Base-by-base conservation (phyloP, 768 basidiomycete genomes). In the Mycena leptocephala region DNA sequence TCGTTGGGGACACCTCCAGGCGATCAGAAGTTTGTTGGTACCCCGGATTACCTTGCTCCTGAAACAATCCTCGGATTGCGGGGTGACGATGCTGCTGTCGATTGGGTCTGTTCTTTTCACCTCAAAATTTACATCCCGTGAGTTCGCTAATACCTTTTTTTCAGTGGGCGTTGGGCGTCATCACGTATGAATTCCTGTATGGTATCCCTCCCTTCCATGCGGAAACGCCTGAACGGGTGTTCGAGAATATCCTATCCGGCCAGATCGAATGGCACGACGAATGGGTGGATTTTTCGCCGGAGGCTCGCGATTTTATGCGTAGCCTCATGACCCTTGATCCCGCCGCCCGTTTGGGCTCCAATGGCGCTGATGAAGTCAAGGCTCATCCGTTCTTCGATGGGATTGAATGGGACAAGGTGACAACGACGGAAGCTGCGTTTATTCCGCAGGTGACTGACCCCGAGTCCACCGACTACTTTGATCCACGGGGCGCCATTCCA, bases 391-490 rank as follows among this genome's bases (percentile, higher is more conserved):
- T 97, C 88, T 95, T 99, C 81, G 87, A 91, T 58, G 95, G 92
- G 39, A 95, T 99, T 77, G 95, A 99, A 76, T 99, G 98, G 98
- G 93, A 96, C 71, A 94, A 95, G 73, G 93, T 99, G 68, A 95
- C 96, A 10, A 92, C 92, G 10, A 92, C 93, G 7, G 95, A 98
- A 85, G 97, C 97, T 13, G 95, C 94, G 37, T 99, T 99, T 87
- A 96, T 99, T 65, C 98, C 98, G 59, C 95, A 97, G 81, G 93
- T 98, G 39, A 92, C 95, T 18, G 97, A 99, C 84, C 97, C 97
- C 5, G 97, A 99, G 86, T 98, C 97, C 26, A 99, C 98, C n/a
- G 98, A 99, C 84, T 99, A 99, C 86, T 99, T 99, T 81, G 98
- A 99, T 86, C 92, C 97, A 75, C 93, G 98, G 55, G 98, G 98